These are phyloP conservation scores for Zizania palustris DNA, from an alignment of 202 grass and related monocot genomes.

Conservation along the genomic window DNA sequence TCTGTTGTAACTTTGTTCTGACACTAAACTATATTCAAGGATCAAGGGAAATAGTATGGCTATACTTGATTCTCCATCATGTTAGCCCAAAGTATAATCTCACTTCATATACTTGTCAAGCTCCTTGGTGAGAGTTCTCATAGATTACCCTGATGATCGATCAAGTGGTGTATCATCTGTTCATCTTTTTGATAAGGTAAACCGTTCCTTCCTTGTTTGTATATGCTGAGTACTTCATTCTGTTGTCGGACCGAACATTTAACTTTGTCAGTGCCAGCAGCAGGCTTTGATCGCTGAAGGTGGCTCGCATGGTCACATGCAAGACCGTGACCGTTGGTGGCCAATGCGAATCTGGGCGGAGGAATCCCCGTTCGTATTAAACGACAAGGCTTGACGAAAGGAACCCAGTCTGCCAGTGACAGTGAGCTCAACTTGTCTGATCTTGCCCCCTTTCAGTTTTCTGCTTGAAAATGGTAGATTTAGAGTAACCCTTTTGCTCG, in stretches of 20 bases:
- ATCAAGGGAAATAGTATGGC: not conserved
- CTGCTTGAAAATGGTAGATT: conserved; percentile 15
- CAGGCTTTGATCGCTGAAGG: conserved; percentile 24
- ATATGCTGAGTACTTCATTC: conserved; percentile 1
- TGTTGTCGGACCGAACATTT: conserved; percentile 9
- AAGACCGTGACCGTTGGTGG: conserved; percentile 11
- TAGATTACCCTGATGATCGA: not conserved
- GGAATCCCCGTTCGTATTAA: conserved; percentile 15
- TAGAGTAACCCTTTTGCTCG: not conserved
- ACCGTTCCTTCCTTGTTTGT: not conserved
- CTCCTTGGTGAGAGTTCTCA: not conserved
- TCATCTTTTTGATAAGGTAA: conserved; percentile 10
- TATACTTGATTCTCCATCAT: not conserved
- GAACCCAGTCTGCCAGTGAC: not conserved
- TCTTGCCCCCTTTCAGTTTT: not conserved
- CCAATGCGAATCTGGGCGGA: conserved; percentile 17
- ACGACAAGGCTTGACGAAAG: conserved; percentile 22
- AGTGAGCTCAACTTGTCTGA: not conserved
- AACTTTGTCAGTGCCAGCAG: conserved; percentile 3
- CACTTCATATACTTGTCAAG: not conserved
- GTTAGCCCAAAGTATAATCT: no score
- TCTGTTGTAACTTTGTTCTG: not conserved
- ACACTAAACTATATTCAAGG: not conserved
- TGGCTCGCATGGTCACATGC: conserved; percentile 17
- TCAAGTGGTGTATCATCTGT: not conserved